Percentiles rank a stretch among this genome's conserved stretches.
Evolutionary conservation across 768 basidiomycete species (phyloP).

Genomic region (Leucogyrophana mollusca): DNA sequence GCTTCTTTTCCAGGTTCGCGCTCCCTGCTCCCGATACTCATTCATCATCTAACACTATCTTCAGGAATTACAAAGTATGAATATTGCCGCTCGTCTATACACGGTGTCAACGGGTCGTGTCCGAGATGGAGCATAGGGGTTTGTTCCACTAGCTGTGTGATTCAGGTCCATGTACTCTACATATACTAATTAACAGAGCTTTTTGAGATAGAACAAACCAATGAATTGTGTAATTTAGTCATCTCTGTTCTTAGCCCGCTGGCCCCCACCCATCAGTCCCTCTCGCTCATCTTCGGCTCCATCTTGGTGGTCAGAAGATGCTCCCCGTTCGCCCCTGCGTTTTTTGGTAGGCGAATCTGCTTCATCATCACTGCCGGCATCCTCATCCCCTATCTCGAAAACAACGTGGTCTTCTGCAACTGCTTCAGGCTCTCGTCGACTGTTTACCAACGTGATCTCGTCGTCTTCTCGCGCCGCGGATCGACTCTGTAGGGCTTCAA

Average conservation of each 20-base stretch:
- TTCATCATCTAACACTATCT: too few species aligned
- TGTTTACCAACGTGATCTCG: conserved; percentile 69
- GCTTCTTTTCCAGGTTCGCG: conserved; percentile 84
- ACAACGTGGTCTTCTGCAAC: conserved; percentile 73
- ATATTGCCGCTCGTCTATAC: conserved; percentile 85
- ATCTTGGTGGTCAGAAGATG: conserved; percentile 47
- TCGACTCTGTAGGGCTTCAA: conserved; percentile 69
- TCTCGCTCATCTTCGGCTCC: conserved; percentile 58
- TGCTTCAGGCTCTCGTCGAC: conserved; percentile 45
- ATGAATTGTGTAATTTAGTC: conserved; percentile 27
- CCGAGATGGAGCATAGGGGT: conserved; percentile 43
- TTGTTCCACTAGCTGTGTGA: conserved; percentile 5
- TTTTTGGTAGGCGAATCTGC: conserved; percentile 50
- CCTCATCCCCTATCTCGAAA: conserved; percentile 90
- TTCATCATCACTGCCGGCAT: conserved; percentile 63
- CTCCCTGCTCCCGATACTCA: neutral
- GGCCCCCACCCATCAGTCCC: conserved; percentile 56
- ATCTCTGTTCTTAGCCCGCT: conserved; percentile 29
- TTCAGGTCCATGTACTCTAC: conserved; percentile 34
- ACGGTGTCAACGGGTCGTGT: conserved; percentile 87
- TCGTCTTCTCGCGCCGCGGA: conserved; percentile 55
- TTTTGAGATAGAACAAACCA: conserved; percentile 1
- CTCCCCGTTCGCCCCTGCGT: conserved; percentile 38
- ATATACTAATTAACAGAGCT: conserved; percentile 21
- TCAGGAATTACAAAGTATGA: conserved; percentile 94